phyloP scores from a whole-genome alignment of 805 yeast species.

The Yamadazyma sp. region DNA sequence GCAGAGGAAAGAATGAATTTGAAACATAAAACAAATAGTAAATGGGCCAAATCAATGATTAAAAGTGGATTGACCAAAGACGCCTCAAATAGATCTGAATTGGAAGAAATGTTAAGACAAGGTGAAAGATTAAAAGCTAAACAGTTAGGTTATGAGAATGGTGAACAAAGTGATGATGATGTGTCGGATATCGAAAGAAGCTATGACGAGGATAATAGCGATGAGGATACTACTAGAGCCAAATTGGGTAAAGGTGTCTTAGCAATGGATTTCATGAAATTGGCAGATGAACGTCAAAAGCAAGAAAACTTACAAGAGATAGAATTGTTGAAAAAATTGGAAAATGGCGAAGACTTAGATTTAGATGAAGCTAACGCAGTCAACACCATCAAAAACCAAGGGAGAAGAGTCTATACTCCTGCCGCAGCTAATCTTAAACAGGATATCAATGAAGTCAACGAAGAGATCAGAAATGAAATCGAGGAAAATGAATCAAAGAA shows the following conservation, averaged over 20 bases:
- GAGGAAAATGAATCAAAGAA: constrained; percentile 49
- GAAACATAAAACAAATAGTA: constrained; percentile 81
- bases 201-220: constrained; percentile 32
- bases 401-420: constrained; percentile 81
- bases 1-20: constrained; percentile 92
- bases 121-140: constrained; percentile 75
- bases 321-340: constrained; percentile 46
- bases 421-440: constrained; percentile 41
- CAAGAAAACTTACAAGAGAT: constrained; percentile 56
- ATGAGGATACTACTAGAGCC: constrained; percentile 32
- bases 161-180: constrained; percentile 51
- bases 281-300: constrained; percentile 72
- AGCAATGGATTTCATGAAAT: constrained; percentile 94
- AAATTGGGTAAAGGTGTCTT: constrained; percentile 83
- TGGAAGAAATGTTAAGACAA: constrained; percentile 91
- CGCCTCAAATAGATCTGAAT: constrained; percentile 74
- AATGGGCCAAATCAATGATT: constrained; percentile 90
- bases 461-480: constrained; percentile 40
- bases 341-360: constrained; percentile 42
- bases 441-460: constrained; percentile 32
- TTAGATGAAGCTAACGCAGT: constrained; percentile 40
- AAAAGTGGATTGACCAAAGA: constrained; percentile 90
- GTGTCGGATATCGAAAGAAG: constrained; percentile 44
- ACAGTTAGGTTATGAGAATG: constrained; percentile 65
- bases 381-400: constrained; percentile 57